These are phyloP conservation scores for Adansonia gregorii DNA, from an alignment of 441 rosid species.

Conservation along the genomic window DNA sequence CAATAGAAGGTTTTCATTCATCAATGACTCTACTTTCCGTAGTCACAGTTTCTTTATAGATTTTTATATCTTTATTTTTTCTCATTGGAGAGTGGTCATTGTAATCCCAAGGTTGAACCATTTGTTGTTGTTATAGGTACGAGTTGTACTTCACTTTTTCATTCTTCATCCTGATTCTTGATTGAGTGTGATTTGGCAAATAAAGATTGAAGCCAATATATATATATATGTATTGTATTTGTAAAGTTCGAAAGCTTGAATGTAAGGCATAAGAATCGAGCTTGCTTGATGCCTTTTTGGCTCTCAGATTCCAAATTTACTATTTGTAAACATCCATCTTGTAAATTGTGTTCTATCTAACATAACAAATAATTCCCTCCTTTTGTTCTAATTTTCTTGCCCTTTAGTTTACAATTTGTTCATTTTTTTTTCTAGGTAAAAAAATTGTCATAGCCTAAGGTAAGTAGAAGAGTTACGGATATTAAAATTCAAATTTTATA, in stretches of 20 bases:
- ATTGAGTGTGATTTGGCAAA: conserved; percentile 38
- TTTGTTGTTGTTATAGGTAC: conserved; percentile 34
- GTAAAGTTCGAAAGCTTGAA: conserved; percentile 35
- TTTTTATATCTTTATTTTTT: conserved; percentile 22
- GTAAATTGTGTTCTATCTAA: conserved; percentile 36
- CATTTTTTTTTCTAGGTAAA: too few species aligned
- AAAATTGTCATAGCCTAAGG: too few species aligned
- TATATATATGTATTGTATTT: conserved; percentile 28
- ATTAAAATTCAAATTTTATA: too few species aligned
- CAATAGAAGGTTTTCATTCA: conserved; percentile 20
- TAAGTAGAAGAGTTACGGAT: too few species aligned
- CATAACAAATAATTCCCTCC: conserved; percentile 10
- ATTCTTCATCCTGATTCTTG: conserved; percentile 34
- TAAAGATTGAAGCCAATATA: conserved; percentile 31
- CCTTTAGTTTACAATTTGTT: conserved; percentile 11
- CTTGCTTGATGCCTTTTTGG: conserved; percentile 30
- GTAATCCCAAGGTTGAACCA: conserved; percentile 37
- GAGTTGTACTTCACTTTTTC: conserved; percentile 9
- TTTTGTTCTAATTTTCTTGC: background rate
- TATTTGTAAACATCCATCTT: background rate
- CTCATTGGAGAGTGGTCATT: conserved; percentile 19
- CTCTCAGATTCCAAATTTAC: conserved; percentile 29
- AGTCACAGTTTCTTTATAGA: conserved; percentile 19
- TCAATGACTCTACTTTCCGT: conserved; percentile 16
- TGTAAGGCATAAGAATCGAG: conserved; percentile 35